Percentiles rank a stretch among this genome's conserved stretches.
These are phyloP conservation scores for Xylaria nigripes DNA, from an alignment of 495 filamentous ascomycete genomes.

Conservation along the genomic window DNA sequence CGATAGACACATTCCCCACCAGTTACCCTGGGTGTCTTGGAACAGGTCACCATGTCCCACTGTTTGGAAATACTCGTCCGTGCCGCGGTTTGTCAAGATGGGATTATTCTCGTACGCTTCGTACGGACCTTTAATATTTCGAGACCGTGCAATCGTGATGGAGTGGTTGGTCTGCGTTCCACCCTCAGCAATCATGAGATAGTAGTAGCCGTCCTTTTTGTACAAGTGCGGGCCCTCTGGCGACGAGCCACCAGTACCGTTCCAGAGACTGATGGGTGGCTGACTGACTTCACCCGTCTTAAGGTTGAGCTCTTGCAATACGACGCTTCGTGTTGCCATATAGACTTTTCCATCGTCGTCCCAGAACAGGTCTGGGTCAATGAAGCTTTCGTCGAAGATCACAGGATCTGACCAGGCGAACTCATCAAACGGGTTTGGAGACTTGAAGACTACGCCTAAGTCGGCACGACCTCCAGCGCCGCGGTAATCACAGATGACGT, in stretches of 20 bases:
- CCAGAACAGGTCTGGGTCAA: constrained; percentile 41
- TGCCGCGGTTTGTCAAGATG: constrained; percentile 42
- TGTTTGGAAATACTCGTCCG: constrained; percentile 40
- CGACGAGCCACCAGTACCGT: constrained; percentile 43
- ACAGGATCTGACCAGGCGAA: constrained; percentile 33
- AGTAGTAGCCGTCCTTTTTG: constrained; percentile 56
- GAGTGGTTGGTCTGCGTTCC: constrained; percentile 46
- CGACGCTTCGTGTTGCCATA: constrained; percentile 31
- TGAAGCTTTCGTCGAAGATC: constrained; percentile 24
- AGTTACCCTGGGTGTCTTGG: constrained; percentile 42
- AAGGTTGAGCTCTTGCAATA: constrained; percentile 38
- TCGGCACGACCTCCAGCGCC: constrained; percentile 13
- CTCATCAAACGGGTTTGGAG: constrained; percentile 25
- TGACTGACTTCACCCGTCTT: constrained; percentile 32
- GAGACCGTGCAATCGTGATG: constrained; percentile 40
- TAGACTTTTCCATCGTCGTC: constrained; percentile 41
- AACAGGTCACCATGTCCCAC: constrained; percentile 44
- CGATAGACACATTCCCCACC: constrained; percentile 47
- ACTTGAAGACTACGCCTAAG: constrained; percentile 24
- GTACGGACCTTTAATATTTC: constrained; percentile 44
- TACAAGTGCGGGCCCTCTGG: constrained; percentile 60
- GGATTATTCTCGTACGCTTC: constrained; percentile 41
- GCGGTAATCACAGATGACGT: constrained; percentile 34
- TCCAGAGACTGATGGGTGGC: constrained; percentile 40
- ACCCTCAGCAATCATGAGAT: constrained; percentile 59